A percentile compares a stretch with the other conserved stretches of the same genome.
phyloP scores from a whole-genome alignment of 306 rosid species.

The Hippophae tibetana region DNA sequence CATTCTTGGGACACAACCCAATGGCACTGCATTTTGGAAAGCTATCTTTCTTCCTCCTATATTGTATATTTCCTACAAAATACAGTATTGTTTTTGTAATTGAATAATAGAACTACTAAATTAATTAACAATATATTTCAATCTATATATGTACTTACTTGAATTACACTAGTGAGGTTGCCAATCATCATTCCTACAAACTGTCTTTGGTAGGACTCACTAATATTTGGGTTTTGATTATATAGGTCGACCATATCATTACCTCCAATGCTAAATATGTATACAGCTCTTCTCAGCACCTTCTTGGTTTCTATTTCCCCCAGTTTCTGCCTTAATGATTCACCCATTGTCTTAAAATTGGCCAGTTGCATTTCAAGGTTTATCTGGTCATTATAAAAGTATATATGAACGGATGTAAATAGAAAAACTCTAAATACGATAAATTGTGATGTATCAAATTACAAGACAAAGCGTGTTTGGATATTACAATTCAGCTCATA shows the following conservation, averaged over 20 bases:
- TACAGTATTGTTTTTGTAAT: no score
- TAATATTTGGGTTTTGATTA: constrained; percentile 6
- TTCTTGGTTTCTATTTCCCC: constrained; percentile 19
- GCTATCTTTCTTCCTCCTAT: constrained; percentile 31
- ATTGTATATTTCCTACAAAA: constrained; percentile 17
- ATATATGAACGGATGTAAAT: no score
- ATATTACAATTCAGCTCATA: no score
- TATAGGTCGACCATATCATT: constrained; percentile 17
- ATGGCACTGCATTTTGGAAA: constrained; percentile 7
- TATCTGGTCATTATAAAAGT: constrained; percentile 20
- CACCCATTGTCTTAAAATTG: constrained; percentile 18
- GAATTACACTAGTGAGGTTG: constrained; percentile 21
- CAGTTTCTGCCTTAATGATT: constrained; percentile 2
- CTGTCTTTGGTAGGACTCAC: constrained; percentile 2
- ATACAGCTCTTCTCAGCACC: constrained; percentile 21
- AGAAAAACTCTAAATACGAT: neutral
- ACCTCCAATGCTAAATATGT: constrained; percentile 26
- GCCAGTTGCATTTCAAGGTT: constrained; percentile 21
- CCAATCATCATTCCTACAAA: constrained; percentile 27
- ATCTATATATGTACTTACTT: constrained; percentile 10
- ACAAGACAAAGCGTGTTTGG: neutral
- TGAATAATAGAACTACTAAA: no score
- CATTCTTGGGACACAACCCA: constrained; percentile 6
- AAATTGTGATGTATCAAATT: neutral
- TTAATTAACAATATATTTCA: no score